Percentiles rank a stretch among this genome's conserved stretches.
Conservation (phyloP, 129 eudicot genomes). For the Pittosporum tobira region DNA sequence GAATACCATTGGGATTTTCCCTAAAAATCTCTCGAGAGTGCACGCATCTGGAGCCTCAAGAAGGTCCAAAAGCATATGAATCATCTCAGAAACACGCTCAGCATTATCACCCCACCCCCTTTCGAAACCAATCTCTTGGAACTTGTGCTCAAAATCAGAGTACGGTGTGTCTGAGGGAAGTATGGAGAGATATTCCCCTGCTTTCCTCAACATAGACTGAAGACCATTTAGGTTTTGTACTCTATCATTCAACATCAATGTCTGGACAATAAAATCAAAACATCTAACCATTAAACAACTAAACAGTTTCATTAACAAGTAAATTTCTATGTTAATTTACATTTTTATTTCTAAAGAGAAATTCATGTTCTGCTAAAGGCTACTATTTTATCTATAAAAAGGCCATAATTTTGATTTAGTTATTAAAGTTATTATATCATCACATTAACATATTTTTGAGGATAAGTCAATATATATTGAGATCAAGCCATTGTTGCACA, state of each 20-base stretch:
- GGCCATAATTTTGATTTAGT: too few species aligned
- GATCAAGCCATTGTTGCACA: not conserved
- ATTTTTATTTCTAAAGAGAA: not conserved
- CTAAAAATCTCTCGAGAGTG: slow-evolving; percentile 89
- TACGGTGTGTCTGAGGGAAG: slow-evolving; percentile 54
- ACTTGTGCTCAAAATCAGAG: slow-evolving; percentile 66
- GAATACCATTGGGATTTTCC: slow-evolving; percentile 91
- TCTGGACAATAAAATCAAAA: slow-evolving; percentile 30
- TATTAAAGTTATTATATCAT: too few species aligned
- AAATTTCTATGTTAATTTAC: not conserved
- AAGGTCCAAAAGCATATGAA: slow-evolving; percentile 80
- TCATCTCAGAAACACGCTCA: slow-evolving; percentile 68
- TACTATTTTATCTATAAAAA: too few species aligned
- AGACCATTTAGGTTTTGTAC: slow-evolving; percentile 63
- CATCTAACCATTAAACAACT: not conserved
- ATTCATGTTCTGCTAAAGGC: not conserved
- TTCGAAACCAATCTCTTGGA: slow-evolving; percentile 87
- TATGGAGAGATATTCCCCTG: slow-evolving; percentile 61
- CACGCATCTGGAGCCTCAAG: slow-evolving; percentile 90
- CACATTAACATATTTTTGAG: not conserved
- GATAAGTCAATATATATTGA: not conserved
- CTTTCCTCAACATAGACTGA: slow-evolving; percentile 67
- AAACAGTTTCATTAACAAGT: not conserved
- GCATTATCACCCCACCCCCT: slow-evolving; percentile 96
- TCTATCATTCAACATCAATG: slow-evolving; percentile 89